Conservation (phyloP, 129 eudicot species). For the Apium graveolens region DNA sequence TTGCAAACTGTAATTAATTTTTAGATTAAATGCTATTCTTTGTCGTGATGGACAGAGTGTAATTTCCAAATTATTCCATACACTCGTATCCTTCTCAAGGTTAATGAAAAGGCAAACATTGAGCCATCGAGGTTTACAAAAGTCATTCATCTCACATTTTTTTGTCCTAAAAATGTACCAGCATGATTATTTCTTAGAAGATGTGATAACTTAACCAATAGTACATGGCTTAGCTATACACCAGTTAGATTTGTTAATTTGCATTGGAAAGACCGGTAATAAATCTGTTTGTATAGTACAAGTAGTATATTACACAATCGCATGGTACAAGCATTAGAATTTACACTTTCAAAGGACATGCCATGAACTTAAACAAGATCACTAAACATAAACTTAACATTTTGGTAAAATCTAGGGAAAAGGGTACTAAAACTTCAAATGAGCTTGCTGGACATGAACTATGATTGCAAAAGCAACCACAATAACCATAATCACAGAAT, state of each 20-base stretch:
- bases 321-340: neutral
- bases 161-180: neutral
- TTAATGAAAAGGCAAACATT: too few relatives aligned
- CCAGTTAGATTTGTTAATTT: neutral
- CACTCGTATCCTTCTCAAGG: too few relatives aligned
- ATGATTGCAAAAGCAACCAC: constrained; percentile 3
- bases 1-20: too few relatives aligned
- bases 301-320: neutral
- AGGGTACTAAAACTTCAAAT: neutral
- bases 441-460: constrained; percentile 6
- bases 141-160: neutral
- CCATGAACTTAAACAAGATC: neutral
- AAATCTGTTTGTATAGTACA: neutral
- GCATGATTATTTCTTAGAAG: too few relatives aligned
- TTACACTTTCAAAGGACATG: neutral
- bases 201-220: neutral
- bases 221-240: neutral
- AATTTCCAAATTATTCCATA: too few relatives aligned
- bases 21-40: too few relatives aligned
- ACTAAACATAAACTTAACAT: neutral
- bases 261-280: neutral
- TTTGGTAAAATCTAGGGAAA: neutral
- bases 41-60: neutral
- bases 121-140: neutral
- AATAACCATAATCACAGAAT: constrained; percentile 4